phyloP scores from a whole-genome alignment of 768 basidiomycete genomes.

The Mycena crocata region DNA sequence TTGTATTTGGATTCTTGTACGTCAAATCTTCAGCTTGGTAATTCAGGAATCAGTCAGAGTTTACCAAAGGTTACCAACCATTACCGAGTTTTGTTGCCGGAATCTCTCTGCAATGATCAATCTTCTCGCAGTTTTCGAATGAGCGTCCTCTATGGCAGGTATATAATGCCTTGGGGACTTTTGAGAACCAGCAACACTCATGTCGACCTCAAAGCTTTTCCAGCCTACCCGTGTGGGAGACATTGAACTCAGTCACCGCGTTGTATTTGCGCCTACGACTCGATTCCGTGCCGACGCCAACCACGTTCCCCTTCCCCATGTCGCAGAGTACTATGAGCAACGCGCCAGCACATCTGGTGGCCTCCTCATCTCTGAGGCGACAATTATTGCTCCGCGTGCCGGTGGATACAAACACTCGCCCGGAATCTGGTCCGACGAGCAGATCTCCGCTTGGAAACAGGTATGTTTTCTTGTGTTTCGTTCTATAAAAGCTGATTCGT shows the following conservation, averaged over 20 bases:
- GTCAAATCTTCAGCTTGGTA: no score
- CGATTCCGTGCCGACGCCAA: constrained; percentile 48
- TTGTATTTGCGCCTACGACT: constrained; percentile 61
- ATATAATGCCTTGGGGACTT: no score
- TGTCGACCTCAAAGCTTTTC: constrained; percentile 50
- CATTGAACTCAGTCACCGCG: constrained; percentile 53
- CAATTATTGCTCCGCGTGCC: constrained; percentile 45
- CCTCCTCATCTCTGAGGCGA: constrained; percentile 53
- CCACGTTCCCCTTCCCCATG: constrained; percentile 46
- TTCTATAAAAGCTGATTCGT: not conserved
- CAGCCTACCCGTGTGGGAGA: constrained; percentile 52
- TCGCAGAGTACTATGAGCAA: constrained; percentile 44
- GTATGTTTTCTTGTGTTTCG: constrained; percentile 33
- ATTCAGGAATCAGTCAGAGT: no score
- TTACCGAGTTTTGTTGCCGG: no score
- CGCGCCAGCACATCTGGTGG: constrained; percentile 42
- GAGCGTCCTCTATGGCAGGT: no score
- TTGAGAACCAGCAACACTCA: no score
- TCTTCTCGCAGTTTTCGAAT: no score
- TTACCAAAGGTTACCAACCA: no score
- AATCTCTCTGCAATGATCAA: no score
- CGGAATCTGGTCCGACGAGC: constrained; percentile 56
- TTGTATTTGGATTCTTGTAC: no score
- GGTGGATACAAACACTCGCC: constrained; percentile 48
- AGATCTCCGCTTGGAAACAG: constrained; percentile 59